Evolutionary conservation across 306 rosid species (phyloP).

Genomic region (Glycine soja): DNA sequence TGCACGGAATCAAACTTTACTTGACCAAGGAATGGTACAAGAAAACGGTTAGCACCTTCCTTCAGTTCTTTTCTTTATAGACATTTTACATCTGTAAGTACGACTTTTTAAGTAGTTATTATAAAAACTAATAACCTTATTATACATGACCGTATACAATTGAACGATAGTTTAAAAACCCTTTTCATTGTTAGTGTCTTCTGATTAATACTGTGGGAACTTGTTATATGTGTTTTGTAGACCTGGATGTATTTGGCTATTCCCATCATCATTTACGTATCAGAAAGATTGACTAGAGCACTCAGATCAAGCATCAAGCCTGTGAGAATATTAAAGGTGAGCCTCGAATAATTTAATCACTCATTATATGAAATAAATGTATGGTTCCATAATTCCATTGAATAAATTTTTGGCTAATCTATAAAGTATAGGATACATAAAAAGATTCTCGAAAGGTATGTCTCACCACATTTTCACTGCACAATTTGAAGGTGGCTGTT

Average conservation of each 20-base stretch:
- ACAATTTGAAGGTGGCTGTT: conserved; percentile 66
- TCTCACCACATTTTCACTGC: conserved; percentile 36
- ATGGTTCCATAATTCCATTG: background rate
- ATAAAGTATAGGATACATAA: background rate
- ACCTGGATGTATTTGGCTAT: conserved; percentile 67
- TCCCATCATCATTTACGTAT: conserved; percentile 54
- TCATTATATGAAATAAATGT: conserved; percentile 11
- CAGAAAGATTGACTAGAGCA: conserved; percentile 57
- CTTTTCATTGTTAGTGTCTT: background rate
- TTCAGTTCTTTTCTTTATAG: background rate
- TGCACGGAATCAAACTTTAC: conserved; percentile 69
- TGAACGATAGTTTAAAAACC: background rate
- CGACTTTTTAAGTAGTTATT: background rate
- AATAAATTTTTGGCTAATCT: conserved; percentile 10
- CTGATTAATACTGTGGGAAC: conserved; percentile 8
- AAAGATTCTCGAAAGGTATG: background rate
- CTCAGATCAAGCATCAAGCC: conserved; percentile 60
- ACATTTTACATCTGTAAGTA: background rate
- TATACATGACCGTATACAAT: background rate
- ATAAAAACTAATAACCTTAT: background rate
- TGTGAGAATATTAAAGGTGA: conserved; percentile 58
- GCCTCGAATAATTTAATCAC: conserved; percentile 11
- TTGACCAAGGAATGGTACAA: conserved; percentile 64
- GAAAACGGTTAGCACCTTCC: conserved; percentile 66
- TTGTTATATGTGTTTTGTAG: conserved; percentile 43